These are phyloP conservation scores for Cladosporium sp. DNA, from an alignment of 2,329 filamentous ascomycete genomes.

Conservation along the genomic window DNA sequence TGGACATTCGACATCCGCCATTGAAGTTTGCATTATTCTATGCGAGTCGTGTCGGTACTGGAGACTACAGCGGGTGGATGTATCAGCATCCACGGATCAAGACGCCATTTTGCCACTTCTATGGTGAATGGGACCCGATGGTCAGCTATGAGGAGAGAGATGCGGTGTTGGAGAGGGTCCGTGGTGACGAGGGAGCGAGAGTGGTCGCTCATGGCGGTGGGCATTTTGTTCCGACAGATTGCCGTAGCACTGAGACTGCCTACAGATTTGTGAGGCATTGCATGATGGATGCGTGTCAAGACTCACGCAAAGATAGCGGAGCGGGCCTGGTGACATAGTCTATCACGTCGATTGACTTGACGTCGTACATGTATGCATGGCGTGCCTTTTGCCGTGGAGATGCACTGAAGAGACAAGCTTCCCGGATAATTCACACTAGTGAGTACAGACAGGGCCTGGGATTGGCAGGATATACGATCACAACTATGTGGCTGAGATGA, in stretches of 20 bases:
- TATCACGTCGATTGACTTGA: no score
- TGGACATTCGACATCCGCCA: not conserved
- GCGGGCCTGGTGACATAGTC: not conserved
- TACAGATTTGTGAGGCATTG: not conserved
- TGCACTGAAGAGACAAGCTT: not conserved
- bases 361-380: no score
- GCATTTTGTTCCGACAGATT: not conserved
- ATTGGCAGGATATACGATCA: not conserved
- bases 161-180: not conserved
- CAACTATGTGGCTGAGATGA: not conserved
- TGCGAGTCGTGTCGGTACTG: not conserved
- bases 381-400: not conserved
- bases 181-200: not conserved
- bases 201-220: not conserved
- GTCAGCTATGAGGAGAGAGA: not conserved
- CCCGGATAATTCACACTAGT: not conserved
- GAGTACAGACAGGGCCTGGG: not conserved
- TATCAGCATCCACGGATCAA: not conserved
- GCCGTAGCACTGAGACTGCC: not conserved
- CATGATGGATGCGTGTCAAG: not conserved
- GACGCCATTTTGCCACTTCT: constrained; percentile 2
- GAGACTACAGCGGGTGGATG: not conserved
- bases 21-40: not conserved
- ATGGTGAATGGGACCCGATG: not conserved
- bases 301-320: not conserved